Evolutionary conservation across 2,329 filamentous ascomycete genomes (phyloP).

Genomic region (Chlorencoelia australis): DNA sequence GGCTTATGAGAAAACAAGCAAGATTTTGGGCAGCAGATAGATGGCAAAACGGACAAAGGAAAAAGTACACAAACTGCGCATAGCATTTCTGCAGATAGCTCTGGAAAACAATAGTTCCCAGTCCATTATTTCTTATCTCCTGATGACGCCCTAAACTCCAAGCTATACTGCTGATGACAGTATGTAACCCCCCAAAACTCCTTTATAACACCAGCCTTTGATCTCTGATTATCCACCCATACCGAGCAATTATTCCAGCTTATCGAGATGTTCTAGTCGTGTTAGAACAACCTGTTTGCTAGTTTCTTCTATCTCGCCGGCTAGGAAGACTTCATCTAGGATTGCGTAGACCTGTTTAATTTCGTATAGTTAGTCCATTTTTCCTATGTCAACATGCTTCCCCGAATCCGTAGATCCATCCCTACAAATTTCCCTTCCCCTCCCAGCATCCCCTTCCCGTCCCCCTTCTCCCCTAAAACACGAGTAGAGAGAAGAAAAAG

Average conservation of each 20-base stretch:
- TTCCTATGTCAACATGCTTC: conserved; percentile 1
- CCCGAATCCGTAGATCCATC: background rate
- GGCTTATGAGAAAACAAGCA: no score
- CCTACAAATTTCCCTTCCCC: background rate
- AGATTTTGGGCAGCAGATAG: no score
- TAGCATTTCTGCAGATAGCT: no score
- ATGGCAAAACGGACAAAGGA: no score
- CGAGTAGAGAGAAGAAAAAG: background rate
- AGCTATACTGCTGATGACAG: conserved; percentile 2
- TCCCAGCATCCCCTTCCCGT: background rate
- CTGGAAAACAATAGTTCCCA: no score
- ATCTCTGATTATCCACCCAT: background rate
- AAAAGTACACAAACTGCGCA: no score
- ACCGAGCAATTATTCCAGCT: conserved; percentile 58
- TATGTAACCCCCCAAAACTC: background rate
- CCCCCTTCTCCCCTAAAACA: background rate
- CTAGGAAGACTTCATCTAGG: conserved; percentile 93
- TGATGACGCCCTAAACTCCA: conserved; percentile 1
- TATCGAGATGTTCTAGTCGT: conserved; percentile 87
- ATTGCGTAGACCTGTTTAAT: conserved; percentile 76
- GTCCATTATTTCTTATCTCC: background rate
- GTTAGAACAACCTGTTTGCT: conserved; percentile 97
- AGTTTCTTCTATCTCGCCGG: conserved; percentile 96
- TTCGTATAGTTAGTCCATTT: conserved; percentile 2
- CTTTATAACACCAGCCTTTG: background rate